Evolutionary conservation across 495 filamentous ascomycete genomes (phyloP), one percentile per base, ranked within the genome.

Genomic region (Lepraria neglecta): DNA sequence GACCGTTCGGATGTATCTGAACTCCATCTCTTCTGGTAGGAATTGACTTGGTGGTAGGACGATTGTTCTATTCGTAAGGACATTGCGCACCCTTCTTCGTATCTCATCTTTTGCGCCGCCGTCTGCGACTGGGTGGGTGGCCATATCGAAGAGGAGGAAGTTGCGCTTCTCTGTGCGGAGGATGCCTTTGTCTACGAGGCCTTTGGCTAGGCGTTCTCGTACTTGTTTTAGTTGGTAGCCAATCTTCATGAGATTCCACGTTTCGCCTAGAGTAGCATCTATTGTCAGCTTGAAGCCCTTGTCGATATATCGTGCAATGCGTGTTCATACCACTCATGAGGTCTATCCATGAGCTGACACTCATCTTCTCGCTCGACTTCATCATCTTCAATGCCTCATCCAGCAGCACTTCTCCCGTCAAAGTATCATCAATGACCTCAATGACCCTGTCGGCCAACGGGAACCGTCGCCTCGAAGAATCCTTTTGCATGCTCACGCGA

Each of bases 211-310:
- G 55, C 94, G 90, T 79, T 98, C 94, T 69, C 94, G 92, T 56
- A 98, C 94, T 79, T 98, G 94, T 75, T 98, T 98, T 63, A 98
- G 82, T 80, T 97, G 94, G 76, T 98, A 98, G 71, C 94, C 94
- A 68, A 98, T 98, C 77, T 98, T 98, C 94, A 98, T 97, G 58
- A 98, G 78, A 68, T 98, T 98, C 94, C 94, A 98, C 61, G 94
- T 98, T 76, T 98, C 94, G 66, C 94, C 94, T 98, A 68, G 64
- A 17, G 28, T 46, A 56, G 46, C 42, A 58, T 60, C 60, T 38
- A 58, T 55, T 64, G 71, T 71, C 60, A 67, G 42, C 44, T n/a
- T 40, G 64, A 54, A 68, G 65, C 56, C 58, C 55, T 31, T 55
- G 51, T 6, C 9, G 30, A n/a, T 1, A 27, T 21, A 10, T 11